Percentiles rank a stretch among this genome's conserved stretches.
phyloP scores from a whole-genome alignment of 2,329 filamentous ascomycete genomes.

The Karstenula rhodostoma region DNA sequence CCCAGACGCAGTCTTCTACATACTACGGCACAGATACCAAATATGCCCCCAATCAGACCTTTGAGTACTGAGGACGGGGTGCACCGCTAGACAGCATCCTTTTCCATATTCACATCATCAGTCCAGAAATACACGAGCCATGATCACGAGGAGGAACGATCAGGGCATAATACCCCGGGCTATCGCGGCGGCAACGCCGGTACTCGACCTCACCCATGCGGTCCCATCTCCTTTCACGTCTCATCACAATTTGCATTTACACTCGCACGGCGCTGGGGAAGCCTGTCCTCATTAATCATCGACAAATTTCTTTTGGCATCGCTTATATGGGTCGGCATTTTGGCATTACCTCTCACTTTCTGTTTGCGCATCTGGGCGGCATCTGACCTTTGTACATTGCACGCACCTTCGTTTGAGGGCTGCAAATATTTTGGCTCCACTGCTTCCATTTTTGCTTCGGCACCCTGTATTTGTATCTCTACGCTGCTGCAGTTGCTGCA shows the following conservation, averaged over 20 bases:
- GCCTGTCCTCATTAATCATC: constrained; percentile 1
- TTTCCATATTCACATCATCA: constrained; percentile 4
- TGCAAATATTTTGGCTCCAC: not conserved
- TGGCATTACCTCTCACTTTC: not conserved
- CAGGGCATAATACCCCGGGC: constrained; percentile 22
- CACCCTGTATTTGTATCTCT: not conserved
- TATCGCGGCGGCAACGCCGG: constrained; percentile 7
- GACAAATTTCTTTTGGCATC: constrained; percentile 2
- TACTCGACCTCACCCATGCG: constrained; percentile 3
- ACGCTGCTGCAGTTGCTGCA: not conserved
- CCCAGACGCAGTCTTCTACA: constrained; percentile 29
- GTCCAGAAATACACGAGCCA: constrained; percentile 13
- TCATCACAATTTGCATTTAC: constrained; percentile 9
- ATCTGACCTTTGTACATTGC: not conserved
- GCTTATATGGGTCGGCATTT: constrained; percentile 9
- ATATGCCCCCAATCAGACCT: constrained; percentile 24
- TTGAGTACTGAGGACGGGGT: constrained; percentile 18
- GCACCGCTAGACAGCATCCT: not conserved
- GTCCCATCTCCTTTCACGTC: not conserved
- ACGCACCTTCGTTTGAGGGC: not conserved
- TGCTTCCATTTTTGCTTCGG: not conserved
- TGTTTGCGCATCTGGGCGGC: constrained; percentile 2
- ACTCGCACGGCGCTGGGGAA: constrained; percentile 18
- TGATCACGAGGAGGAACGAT: constrained; percentile 15
- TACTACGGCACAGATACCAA: constrained; percentile 45